These are phyloP conservation scores for Chaetomium sp. DNA, from an alignment of 2,329 filamentous ascomycete species.

Conservation along the genomic window DNA sequence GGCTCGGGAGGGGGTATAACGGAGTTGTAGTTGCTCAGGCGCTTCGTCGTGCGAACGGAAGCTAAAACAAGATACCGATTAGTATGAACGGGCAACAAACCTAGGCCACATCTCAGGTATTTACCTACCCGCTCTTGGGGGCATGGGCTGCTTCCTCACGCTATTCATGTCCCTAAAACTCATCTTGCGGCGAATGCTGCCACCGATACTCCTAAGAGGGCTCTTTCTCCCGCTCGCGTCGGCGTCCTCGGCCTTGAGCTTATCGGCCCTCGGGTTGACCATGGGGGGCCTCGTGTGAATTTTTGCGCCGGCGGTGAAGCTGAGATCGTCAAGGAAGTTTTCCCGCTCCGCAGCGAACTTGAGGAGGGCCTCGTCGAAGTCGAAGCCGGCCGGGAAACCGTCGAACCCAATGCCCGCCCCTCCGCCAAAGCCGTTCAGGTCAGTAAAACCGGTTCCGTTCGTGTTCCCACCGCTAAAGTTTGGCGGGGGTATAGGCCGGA, in stretches of 20 bases:
- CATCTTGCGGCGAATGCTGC: constrained; percentile 88
- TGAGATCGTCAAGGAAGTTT: constrained; percentile 88
- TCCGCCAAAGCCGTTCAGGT: constrained; percentile 27
- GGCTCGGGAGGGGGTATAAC: constrained; percentile 94
- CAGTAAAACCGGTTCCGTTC: constrained; percentile 27
- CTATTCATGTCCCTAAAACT: constrained; percentile 96
- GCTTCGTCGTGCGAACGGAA: constrained; percentile 75
- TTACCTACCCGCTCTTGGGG: constrained; percentile 68
- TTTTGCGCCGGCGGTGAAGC: constrained; percentile 81
- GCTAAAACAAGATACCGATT: constrained; percentile 43
- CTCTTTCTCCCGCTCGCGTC: constrained; percentile 55
- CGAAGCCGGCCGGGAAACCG: constrained; percentile 65
- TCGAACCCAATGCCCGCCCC: constrained; percentile 40
- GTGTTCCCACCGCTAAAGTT: constrained; percentile 37
- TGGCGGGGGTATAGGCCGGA: constrained; percentile 47
- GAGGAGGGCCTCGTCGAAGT: constrained; percentile 89
- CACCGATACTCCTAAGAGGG: constrained; percentile 64
- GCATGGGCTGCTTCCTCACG: constrained; percentile 79
- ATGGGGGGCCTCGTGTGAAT: constrained; percentile 69
- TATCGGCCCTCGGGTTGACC: constrained; percentile 77
- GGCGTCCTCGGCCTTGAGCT: constrained; percentile 74
- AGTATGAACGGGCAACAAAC: constrained; percentile 12
- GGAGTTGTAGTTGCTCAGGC: constrained; percentile 96
- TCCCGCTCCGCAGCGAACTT: constrained; percentile 97
- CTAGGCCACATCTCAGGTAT: not conserved